Base-by-base conservation (phyloP, 169 alveolate genomes). In the Miamiensis avidus region DNA sequence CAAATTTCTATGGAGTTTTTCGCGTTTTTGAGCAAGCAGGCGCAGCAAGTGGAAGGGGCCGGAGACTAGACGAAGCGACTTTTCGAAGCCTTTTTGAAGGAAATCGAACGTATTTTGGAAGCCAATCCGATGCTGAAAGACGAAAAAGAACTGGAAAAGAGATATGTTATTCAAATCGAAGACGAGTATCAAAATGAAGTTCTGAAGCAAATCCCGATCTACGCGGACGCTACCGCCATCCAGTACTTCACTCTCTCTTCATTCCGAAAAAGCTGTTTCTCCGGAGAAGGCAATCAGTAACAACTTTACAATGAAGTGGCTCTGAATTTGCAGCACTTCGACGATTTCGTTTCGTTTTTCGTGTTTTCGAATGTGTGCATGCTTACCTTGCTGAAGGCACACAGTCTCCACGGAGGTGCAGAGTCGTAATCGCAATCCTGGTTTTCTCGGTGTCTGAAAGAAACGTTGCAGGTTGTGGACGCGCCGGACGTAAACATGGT, bases 1-100 rank as follows among this genome's bases (percentile, higher is more conserved):
- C 29, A 49, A 29, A 79, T 74, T 4, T 79, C 84, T 79, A n/a
- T 79, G 33, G 75, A 79, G 31, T 34, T 79, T 29, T 29, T 79
- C n/a, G 33, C 75, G 11, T 64, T 49, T 25, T 34, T 79, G 1
- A 49, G 30, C 29, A 29, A 49, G 25, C 74, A 79, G 26, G n/a
- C 34, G 0, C 29, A 49, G 15, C 26, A 33, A 25, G n/a, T 32
- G 25, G 72, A 77, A 31, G 72, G 64, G 28, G 28, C 34, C 29
- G 26, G 74, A 25, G 65, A 31, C 0, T 1, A 77, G 6, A 33
- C 28, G 20, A 72, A 4, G 26, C 20, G 33, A 77, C 34, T 77
- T 49, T 79, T 79, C 77, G 30, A 79, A 27, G 49, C 33, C 0
- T 79, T 79, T 30, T 29, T 34, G 25, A 49, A 28, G 0, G 84